These are phyloP conservation scores for Phytophthora meadii DNA, from an alignment of 352 stramenopile genomes.

Conservation along the genomic window DNA sequence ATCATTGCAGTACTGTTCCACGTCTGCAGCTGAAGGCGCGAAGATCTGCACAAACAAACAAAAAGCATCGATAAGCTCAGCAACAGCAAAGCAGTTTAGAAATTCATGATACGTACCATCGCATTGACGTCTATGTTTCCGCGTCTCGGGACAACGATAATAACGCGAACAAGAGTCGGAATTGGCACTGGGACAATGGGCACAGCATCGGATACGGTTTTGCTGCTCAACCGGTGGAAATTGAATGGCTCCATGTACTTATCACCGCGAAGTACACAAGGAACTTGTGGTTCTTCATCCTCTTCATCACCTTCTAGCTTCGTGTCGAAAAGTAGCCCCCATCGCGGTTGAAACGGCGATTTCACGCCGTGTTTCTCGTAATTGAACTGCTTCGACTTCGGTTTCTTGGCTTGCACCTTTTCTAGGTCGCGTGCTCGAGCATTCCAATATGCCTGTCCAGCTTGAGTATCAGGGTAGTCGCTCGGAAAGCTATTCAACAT, in stretches of 20 bases:
- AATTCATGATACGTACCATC: constrained; percentile 51
- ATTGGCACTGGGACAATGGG: constrained; percentile 60
- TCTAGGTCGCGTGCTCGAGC: constrained; percentile 24
- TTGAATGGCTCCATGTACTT: constrained; percentile 79
- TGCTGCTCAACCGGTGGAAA: constrained; percentile 41
- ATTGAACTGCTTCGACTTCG: constrained; percentile 73
- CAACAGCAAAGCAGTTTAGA: background rate
- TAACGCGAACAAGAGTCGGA: constrained; percentile 74
- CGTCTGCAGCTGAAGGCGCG: constrained; percentile 37
- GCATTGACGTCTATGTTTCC: constrained; percentile 63
- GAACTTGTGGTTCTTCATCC: constrained; percentile 1
- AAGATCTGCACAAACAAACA: constrained; percentile 39
- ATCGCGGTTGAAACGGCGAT: constrained; percentile 71
- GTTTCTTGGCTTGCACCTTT: constrained; percentile 51
- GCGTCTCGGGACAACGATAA: constrained; percentile 60
- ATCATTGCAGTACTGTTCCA: constrained; percentile 32
- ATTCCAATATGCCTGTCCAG: constrained; percentile 68
- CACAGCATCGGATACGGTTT: background rate
- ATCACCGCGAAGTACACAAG: constrained; percentile 67
- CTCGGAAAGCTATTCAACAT: constrained; percentile 66
- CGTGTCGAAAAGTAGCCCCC: constrained; percentile 53
- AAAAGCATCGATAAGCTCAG: background rate
- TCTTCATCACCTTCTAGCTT: constrained; percentile 6
- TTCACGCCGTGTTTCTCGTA: constrained; percentile 66
- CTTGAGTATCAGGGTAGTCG: constrained; percentile 77